These are phyloP conservation scores for Kitagawia praeruptora DNA, from an alignment of 129 eudicot genomes.

Conservation along the genomic window DNA sequence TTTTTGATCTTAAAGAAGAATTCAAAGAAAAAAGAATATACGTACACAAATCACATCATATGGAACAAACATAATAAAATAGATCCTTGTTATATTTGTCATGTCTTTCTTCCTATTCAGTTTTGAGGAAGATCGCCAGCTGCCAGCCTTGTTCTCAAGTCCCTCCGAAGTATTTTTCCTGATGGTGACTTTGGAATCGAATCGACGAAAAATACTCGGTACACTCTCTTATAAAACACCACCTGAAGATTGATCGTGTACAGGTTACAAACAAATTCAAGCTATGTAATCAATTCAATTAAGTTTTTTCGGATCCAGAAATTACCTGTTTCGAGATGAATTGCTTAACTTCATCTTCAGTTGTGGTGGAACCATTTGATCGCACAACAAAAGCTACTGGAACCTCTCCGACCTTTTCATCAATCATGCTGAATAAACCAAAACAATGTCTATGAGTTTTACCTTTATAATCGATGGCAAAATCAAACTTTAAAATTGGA, in stretches of 20 bases:
- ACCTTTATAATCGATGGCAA: not conserved
- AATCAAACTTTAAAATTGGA: no score
- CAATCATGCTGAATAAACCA: constrained; percentile 48
- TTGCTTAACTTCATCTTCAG: constrained; percentile 77
- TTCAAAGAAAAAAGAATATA: not conserved
- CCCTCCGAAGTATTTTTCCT: constrained; percentile 76
- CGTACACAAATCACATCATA: not conserved
- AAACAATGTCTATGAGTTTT: not conserved
- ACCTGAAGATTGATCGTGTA: constrained; percentile 32
- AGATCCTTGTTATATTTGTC: not conserved
- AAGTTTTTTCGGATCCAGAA: not conserved
- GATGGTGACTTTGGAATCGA: constrained; percentile 67
- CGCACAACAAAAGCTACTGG: constrained; percentile 90
- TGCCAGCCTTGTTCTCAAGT: constrained; percentile 59
- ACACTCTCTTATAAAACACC: constrained; percentile 67
- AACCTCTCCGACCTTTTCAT: constrained; percentile 86
- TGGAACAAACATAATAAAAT: not conserved
- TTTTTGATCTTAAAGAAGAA: not conserved
- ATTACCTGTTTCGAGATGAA: constrained; percentile 72
- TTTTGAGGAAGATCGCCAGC: constrained; percentile 33
- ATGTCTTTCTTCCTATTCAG: not conserved
- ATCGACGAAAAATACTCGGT: constrained; percentile 59
- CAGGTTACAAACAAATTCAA: not conserved
- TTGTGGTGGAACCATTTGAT: constrained; percentile 39
- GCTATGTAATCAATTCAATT: not conserved